Evolutionary conservation across 805 yeast species (phyloP).

Genomic region (Lachancea nothofagi): DNA sequence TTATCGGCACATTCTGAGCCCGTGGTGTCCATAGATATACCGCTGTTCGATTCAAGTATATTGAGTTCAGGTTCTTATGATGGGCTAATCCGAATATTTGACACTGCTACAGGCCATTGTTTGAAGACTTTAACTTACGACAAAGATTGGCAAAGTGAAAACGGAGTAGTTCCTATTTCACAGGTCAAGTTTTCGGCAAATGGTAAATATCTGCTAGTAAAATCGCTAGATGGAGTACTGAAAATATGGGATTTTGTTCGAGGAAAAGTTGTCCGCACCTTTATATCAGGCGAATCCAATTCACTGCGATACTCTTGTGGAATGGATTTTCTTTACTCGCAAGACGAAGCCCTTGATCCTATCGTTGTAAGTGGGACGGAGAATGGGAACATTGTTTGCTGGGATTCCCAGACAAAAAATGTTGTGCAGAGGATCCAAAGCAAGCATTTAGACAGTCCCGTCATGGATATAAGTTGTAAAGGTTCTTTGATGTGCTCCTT

Average conservation of each 20-base stretch:
- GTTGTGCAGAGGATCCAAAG: slow-evolving; percentile 16
- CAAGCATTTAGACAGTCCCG: slow-evolving; percentile 18
- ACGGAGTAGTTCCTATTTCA: slow-evolving; percentile 56
- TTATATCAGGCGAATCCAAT: slow-evolving; percentile 17
- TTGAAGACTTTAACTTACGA: slow-evolving; percentile 82
- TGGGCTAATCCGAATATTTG: slow-evolving; percentile 85
- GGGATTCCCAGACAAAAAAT: slow-evolving; percentile 24
- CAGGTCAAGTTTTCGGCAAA: slow-evolving; percentile 72
- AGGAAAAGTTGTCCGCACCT: slow-evolving; percentile 75
- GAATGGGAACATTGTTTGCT: slow-evolving; percentile 23
- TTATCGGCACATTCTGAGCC: slow-evolving; percentile 93
- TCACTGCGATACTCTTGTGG: slow-evolving; percentile 26
- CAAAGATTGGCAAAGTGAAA: slow-evolving; percentile 61
- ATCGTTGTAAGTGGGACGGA: slow-evolving; percentile 29
- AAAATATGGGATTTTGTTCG: slow-evolving; percentile 84
- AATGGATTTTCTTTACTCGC: slow-evolving; percentile 25
- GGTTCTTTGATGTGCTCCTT: slow-evolving; percentile 21
- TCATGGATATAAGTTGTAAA: slow-evolving; percentile 22
- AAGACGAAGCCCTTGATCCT: slow-evolving; percentile 15
- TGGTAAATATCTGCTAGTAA: slow-evolving; percentile 69
- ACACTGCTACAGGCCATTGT: slow-evolving; percentile 85
- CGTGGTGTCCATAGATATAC: slow-evolving; percentile 66
- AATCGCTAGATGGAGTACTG: slow-evolving; percentile 73
- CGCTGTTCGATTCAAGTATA: slow-evolving; percentile 74
- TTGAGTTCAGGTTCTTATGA: slow-evolving; percentile 82